phyloP scores from a whole-genome alignment of 371 early-diverging fungal species.

The Rhizopus delemar region DNA sequence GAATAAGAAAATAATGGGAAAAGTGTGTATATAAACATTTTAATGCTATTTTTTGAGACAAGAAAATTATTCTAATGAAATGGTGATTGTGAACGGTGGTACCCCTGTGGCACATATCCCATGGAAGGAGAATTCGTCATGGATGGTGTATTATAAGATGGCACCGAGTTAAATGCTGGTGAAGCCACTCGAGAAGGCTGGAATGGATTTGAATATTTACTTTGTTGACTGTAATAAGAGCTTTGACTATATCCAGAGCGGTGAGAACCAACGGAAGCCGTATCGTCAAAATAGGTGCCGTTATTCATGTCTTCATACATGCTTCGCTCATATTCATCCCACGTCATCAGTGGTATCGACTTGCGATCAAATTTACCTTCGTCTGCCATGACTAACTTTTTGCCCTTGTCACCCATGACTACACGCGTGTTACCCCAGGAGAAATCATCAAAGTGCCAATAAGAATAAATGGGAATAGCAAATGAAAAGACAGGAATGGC shows the following conservation, averaged over 20 bases:
- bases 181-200: conserved; percentile 11
- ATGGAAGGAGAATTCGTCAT: neutral
- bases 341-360: conserved; percentile 71
- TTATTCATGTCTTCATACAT: conserved; percentile 24
- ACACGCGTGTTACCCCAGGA: conserved; percentile 96
- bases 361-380: conserved; percentile 72
- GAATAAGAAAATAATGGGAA: too few species aligned
- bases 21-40: too few species aligned
- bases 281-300: conserved; percentile 23
- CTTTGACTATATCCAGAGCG: conserved; percentile 41
- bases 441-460: conserved; percentile 97
- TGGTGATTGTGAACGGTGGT: conserved; percentile 5
- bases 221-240: conserved; percentile 34
- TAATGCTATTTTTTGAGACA: too few species aligned
- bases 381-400: conserved; percentile 61
- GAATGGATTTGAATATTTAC: neutral
- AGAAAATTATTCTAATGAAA: conserved; percentile 1
- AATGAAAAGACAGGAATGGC: conserved; percentile 83
- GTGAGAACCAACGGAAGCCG: conserved; percentile 28
- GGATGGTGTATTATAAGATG: conserved; percentile 1
- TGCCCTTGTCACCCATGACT: conserved; percentile 75
- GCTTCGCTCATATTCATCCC: conserved; percentile 85
- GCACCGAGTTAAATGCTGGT: conserved; percentile 14
- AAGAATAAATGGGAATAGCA: conserved; percentile 77
- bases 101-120: neutral